Conservation (phyloP, 352 stramenopile genomes). For the Phytophthora syringae region DNA sequence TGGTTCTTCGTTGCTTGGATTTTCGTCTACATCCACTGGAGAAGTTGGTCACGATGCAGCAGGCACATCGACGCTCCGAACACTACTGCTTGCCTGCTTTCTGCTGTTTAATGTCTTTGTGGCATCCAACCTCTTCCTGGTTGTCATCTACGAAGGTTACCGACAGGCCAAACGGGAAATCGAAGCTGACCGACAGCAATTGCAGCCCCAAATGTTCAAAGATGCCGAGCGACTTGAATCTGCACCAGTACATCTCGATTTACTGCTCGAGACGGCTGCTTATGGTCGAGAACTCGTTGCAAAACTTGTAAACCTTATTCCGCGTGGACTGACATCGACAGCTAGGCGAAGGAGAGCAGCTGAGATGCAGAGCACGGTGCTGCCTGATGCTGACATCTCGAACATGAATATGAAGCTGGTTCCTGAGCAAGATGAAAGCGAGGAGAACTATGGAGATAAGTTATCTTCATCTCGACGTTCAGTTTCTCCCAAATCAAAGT, state of each 20-base stretch:
- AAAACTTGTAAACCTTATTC: slow-evolving; percentile 5
- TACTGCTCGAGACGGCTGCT: slow-evolving; percentile 1
- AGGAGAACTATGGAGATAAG: background rate
- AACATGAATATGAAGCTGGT: background rate
- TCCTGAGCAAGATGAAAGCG: slow-evolving; percentile 14
- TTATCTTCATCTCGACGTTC: background rate
- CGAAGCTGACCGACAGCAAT: slow-evolving; percentile 15
- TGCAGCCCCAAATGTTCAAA: background rate
- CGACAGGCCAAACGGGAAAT: slow-evolving; percentile 37
- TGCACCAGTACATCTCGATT: slow-evolving; percentile 22
- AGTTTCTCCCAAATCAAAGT: background rate
- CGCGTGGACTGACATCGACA: background rate
- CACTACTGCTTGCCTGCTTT: slow-evolving; percentile 49
- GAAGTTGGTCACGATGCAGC: slow-evolving; percentile 30
- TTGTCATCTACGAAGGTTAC: slow-evolving; percentile 53
- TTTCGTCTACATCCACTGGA: slow-evolving; percentile 9
- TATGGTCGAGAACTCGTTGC: slow-evolving; percentile 3
- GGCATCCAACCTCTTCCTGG: slow-evolving; percentile 54
- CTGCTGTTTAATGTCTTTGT: slow-evolving; percentile 52
- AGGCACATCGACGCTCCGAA: slow-evolving; percentile 33
- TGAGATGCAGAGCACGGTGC: slow-evolving; percentile 26
- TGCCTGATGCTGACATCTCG: slow-evolving; percentile 7
- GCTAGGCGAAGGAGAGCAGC: slow-evolving; percentile 1
- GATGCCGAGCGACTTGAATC: slow-evolving; percentile 12
- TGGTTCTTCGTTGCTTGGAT: slow-evolving; percentile 14